Percentiles rank a stretch among this genome's conserved stretches.
phyloP scores from a whole-genome alignment of 106 monocot genomes.

The Dendrobium officinale region DNA sequence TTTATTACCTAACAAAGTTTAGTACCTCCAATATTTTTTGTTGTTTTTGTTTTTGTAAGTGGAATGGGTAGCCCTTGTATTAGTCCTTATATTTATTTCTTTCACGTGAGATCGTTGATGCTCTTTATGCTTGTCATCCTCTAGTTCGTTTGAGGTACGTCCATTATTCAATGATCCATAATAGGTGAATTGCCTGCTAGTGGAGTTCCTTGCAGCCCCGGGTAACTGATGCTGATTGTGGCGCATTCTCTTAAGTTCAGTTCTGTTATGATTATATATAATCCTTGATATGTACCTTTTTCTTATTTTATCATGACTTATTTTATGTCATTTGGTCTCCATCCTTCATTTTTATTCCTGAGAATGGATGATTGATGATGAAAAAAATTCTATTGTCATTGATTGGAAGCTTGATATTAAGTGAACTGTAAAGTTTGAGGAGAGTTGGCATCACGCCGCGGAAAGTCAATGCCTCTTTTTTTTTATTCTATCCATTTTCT shows the following conservation, averaged over 20 bases:
- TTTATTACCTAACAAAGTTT: not conserved
- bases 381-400: not conserved
- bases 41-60: not conserved
- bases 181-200: not conserved
- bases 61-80: not conserved
- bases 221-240: not conserved
- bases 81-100: not conserved
- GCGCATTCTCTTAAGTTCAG: not conserved
- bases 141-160: no score
- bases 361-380: not conserved
- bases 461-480: not conserved
- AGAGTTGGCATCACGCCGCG: not conserved
- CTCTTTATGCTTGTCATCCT: not conserved
- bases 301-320: not conserved
- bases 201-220: not conserved
- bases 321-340: not conserved
- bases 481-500: not conserved
- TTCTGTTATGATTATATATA: not conserved
- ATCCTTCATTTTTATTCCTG: not conserved
- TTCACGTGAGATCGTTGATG: not conserved
- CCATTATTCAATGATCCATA: not conserved
- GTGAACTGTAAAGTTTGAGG: not conserved
- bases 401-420: not conserved
- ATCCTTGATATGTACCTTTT: not conserved
- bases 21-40: not conserved